Conservation (phyloP, 176 grass and related monocot genomes). For the Triticum monococcum region DNA sequence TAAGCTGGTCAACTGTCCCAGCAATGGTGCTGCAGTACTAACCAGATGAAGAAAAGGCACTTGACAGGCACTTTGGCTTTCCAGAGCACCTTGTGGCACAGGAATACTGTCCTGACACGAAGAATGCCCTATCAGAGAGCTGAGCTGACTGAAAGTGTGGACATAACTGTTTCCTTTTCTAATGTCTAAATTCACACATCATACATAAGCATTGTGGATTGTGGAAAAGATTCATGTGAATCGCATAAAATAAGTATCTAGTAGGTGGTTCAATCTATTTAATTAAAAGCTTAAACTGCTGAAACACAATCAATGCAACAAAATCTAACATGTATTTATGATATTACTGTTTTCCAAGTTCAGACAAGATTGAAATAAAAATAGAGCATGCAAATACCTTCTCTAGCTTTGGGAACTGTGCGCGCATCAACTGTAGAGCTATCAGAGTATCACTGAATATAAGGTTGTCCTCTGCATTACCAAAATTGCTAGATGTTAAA, state of each 20-base stretch:
- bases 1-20: not conserved
- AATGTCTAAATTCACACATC: not conserved
- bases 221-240: not conserved
- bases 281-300: not conserved
- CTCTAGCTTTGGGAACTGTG: constrained; percentile 78
- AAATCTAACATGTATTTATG: not conserved
- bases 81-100: not conserved
- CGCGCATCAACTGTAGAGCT: constrained; percentile 84
- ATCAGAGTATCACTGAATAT: constrained; percentile 72
- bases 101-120: not conserved
- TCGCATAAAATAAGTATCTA: not conserved
- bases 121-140: not conserved
- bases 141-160: not conserved
- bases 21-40: not conserved
- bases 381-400: constrained; percentile 42
- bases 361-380: not conserved
- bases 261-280: not conserved
- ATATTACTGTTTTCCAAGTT: not conserved
- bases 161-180: not conserved
- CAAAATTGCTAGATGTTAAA: constrained; percentile 12
- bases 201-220: not conserved
- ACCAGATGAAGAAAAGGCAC: not conserved
- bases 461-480: constrained; percentile 73
- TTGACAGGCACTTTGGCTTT: not conserved
- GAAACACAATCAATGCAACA: not conserved